Evolutionary conservation across 2,329 filamentous ascomycete species (phyloP).

Genomic region (Colletotrichum scovillei): DNA sequence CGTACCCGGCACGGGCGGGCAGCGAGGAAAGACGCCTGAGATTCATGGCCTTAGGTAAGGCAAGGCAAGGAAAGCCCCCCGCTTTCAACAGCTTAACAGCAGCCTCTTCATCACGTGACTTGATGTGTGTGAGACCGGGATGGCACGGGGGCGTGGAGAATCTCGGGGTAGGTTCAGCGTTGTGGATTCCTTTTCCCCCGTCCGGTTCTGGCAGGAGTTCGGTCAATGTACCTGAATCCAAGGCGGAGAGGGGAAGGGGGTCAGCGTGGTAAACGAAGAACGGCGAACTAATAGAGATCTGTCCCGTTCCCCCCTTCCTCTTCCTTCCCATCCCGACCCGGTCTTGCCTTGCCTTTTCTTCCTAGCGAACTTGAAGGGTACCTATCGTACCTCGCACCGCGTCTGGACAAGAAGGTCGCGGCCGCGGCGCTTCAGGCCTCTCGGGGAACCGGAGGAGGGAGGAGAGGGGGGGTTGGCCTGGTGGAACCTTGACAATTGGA

Average conservation of each 20-base stretch:
- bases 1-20: background rate
- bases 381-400: background rate
- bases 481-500: background rate
- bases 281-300: background rate
- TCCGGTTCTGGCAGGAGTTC: background rate
- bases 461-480: background rate
- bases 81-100: background rate
- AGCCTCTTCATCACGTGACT: constrained; percentile 12
- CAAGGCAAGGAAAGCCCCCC: no score
- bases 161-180: background rate
- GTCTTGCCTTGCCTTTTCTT: background rate
- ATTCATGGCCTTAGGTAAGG: no score
- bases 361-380: background rate
- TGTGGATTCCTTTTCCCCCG: background rate
- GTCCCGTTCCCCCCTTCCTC: background rate
- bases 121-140: constrained; percentile 4
- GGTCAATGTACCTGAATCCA: background rate
- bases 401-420: constrained; percentile 7
- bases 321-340: background rate
- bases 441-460: background rate
- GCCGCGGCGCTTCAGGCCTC: background rate
- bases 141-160: background rate
- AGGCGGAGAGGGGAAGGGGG: background rate
- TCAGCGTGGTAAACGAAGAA: background rate
- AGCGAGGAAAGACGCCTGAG: background rate